Evolutionary conservation across 768 basidiomycete species (phyloP).

Genomic region (Mycena latifolia): DNA sequence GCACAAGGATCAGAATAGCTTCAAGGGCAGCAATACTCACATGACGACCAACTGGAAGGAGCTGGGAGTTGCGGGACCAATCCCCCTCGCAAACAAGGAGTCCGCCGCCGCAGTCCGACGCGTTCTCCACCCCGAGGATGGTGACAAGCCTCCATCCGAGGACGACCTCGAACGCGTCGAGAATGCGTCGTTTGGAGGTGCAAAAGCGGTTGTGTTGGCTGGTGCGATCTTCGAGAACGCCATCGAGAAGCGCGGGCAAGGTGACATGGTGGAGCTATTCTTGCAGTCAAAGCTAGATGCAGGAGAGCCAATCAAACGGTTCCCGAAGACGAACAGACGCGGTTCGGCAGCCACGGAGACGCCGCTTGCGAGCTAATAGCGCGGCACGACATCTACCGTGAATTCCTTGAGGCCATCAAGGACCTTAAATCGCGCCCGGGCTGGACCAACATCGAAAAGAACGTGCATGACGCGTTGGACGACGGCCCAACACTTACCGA

Average conservation of each 20-base stretch:
- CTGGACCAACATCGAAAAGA: conserved; percentile 16
- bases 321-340: conserved; percentile 9
- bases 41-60: conserved; percentile 29
- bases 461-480: conserved; percentile 35
- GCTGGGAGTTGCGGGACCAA: conserved; percentile 11
- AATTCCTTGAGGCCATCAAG: conserved; percentile 5
- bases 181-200: conserved; percentile 21
- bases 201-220: conserved; percentile 13
- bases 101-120: conserved; percentile 9
- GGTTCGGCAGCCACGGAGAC: conserved; percentile 5
- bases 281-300: background rate
- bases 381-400: background rate
- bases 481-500: conserved; percentile 39
- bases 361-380: background rate
- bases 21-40: conserved; percentile 36
- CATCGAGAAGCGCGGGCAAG: conserved; percentile 25
- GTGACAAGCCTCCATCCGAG: conserved; percentile 5
- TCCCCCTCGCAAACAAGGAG: conserved; percentile 11
- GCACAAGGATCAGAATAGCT: conserved; percentile 38
- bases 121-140: background rate
- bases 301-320: background rate
- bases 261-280: conserved; percentile 13
- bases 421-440: background rate
- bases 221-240: conserved; percentile 22
- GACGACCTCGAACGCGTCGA: conserved; percentile 10